These are phyloP conservation scores for Paraurostyla sp. DNA, from an alignment of 73 alveolate genomes.

Conservation along the genomic window DNA sequence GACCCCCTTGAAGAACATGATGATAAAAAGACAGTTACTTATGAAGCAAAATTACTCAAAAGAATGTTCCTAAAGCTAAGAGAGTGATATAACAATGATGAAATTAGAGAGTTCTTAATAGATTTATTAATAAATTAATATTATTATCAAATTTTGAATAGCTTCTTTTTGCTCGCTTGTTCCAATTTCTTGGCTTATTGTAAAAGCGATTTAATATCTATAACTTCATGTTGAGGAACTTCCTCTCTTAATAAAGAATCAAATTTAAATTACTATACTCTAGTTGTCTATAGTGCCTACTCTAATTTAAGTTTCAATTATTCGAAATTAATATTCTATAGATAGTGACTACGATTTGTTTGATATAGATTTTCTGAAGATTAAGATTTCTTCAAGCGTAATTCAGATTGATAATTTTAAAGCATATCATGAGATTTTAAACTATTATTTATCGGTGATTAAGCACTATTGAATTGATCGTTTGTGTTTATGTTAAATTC, in stretches of 20 bases:
- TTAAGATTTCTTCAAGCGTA: no score
- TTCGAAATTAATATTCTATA: neutral
- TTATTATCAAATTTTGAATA: slow-evolving; percentile 5
- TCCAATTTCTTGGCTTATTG: slow-evolving; percentile 22
- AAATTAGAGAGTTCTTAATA: neutral
- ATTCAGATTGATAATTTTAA: no score
- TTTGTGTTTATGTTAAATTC: neutral
- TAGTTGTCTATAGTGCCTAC: neutral
- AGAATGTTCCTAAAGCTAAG: slow-evolving; percentile 94
- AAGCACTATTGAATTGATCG: neutral
- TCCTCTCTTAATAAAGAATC: neutral
- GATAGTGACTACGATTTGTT: neutral
- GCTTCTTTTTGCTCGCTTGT: neutral
- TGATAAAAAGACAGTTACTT: slow-evolving; percentile 94
- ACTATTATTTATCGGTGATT: no score
- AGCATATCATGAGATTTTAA: no score
- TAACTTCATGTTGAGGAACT: neutral
- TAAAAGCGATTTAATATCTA: neutral
- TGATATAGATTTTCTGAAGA: no score
- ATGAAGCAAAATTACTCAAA: slow-evolving; percentile 97
- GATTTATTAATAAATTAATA: no score
- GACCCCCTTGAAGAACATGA: slow-evolving; percentile 87
- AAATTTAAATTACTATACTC: slow-evolving; percentile 1
- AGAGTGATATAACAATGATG: slow-evolving; percentile 65
- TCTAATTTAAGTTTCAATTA: neutral